Evolutionary conservation across 164 flowering plant genomes (phyloP).

Genomic region (Magnolia kwangsiensis): DNA sequence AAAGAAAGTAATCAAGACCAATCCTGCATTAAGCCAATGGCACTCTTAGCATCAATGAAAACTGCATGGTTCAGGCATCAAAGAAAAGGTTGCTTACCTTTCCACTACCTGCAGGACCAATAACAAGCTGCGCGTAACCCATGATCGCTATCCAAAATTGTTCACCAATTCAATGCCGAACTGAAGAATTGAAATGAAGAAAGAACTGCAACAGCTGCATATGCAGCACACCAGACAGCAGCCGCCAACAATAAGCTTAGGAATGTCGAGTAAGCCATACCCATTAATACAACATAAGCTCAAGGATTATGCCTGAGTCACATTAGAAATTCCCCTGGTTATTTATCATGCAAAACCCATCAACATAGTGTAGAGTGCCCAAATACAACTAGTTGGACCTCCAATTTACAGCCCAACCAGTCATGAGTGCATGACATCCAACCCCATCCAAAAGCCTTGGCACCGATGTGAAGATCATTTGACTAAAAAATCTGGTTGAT

Average conservation of each 20-base stretch:
- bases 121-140: conserved; percentile 96
- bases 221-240: conserved; percentile 66
- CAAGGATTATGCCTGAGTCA: background rate
- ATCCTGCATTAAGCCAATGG: background rate
- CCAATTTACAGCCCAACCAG: no score
- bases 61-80: conserved; percentile 1
- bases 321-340: background rate
- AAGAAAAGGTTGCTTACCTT: conserved; percentile 46
- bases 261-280: conserved; percentile 38
- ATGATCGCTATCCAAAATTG: conserved; percentile 22
- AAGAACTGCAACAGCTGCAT: conserved; percentile 51
- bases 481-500: no score
- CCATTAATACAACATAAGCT: background rate
- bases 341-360: no score
- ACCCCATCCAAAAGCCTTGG: no score
- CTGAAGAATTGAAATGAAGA: conserved; percentile 19
- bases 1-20: background rate
- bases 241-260: conserved; percentile 41
- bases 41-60: background rate
- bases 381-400: no score
- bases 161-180: conserved; percentile 15
- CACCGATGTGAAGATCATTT: no score
- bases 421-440: no score
- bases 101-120: conserved; percentile 97
- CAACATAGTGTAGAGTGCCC: no score